Percentiles rank a stretch among this genome's conserved stretches.
Conservation (phyloP, 495 filamentous ascomycete genomes). For the Hypoxylon fragiforme region DNA sequence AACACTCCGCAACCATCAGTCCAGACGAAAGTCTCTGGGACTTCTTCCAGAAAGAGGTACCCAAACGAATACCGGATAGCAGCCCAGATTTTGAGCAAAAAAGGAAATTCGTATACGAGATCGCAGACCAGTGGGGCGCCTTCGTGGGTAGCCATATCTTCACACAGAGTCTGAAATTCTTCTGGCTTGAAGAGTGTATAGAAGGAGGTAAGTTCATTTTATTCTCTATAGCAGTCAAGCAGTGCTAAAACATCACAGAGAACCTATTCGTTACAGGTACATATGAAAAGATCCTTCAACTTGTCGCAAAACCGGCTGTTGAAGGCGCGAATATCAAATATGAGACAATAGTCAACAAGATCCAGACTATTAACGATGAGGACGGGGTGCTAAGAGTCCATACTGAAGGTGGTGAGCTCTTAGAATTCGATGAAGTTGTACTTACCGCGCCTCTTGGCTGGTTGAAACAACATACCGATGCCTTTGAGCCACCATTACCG, state of each 20-base stretch:
- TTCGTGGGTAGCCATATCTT: constrained; percentile 79
- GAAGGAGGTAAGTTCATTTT: constrained; percentile 70
- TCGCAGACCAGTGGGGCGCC: constrained; percentile 79
- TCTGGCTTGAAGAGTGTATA: constrained; percentile 93
- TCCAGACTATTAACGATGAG: constrained; percentile 51
- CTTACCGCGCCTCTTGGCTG: constrained; percentile 86
- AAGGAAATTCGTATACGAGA: constrained; percentile 61
- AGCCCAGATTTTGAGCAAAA: constrained; percentile 46
- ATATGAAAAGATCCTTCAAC: constrained; percentile 73
- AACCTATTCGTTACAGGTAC: constrained; percentile 89
- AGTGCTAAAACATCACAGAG: constrained; percentile 52
- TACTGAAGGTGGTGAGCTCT: constrained; percentile 53
- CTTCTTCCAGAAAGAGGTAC: constrained; percentile 69
- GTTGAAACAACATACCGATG: constrained; percentile 73
- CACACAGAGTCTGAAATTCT: constrained; percentile 85
- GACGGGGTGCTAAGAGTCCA: constrained; percentile 54
- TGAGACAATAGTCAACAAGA: constrained; percentile 43
- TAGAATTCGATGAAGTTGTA: constrained; percentile 81
- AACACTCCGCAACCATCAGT: constrained; percentile 64
- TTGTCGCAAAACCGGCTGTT: constrained; percentile 65
- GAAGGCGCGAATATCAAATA: constrained; percentile 66
- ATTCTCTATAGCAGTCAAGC: neutral
- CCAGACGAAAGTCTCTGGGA: constrained; percentile 70
- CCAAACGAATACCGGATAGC: constrained; percentile 54
- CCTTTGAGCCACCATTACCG: constrained; percentile 74